Percentiles rank a stretch among this genome's conserved stretches.
These are phyloP conservation scores for Lactifluus hygrophoroides DNA, from an alignment of 768 basidiomycete species.

Conservation along the genomic window DNA sequence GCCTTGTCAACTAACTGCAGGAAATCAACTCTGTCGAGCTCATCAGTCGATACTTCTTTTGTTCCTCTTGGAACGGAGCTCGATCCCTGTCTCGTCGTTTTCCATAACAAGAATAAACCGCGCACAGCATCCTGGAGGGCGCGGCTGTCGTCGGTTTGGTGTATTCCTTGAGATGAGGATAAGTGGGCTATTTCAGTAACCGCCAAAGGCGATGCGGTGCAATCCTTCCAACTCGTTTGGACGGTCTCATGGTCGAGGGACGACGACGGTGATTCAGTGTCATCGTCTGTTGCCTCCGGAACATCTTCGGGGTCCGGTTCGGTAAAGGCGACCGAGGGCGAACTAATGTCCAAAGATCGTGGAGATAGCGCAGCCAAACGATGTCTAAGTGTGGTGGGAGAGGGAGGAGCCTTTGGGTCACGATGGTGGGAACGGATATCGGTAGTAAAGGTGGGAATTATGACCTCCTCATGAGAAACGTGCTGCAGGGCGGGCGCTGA, in stretches of 20 bases:
- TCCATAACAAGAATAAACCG: slow-evolving; percentile 12
- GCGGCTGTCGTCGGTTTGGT: background rate
- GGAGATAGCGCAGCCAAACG: slow-evolving; percentile 26
- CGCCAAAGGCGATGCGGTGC: background rate
- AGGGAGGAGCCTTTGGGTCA: slow-evolving; percentile 26
- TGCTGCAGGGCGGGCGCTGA: slow-evolving; percentile 10
- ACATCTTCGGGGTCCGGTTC: background rate
- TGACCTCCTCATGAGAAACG: slow-evolving; percentile 18
- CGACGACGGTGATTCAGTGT: slow-evolving; percentile 7
- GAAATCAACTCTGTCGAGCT: slow-evolving; percentile 8
- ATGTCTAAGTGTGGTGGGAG: slow-evolving; percentile 24
- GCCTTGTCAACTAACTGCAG: slow-evolving; percentile 11
- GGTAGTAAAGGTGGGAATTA: slow-evolving; percentile 21
- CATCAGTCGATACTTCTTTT: background rate
- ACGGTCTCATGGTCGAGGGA: background rate
- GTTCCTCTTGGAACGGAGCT: background rate
- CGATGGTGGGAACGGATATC: slow-evolving; percentile 14
- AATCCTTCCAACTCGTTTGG: background rate
- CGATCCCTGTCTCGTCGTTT: background rate
- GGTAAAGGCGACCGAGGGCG: background rate
- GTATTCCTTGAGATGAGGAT: background rate
- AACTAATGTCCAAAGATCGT: slow-evolving; percentile 6
- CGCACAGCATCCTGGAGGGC: slow-evolving; percentile 13
- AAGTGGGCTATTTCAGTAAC: background rate
- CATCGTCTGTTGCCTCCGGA: slow-evolving; percentile 8